Evolutionary conservation across 2,329 filamentous ascomycete species (phyloP).

Genomic region (Curvularia sp.): DNA sequence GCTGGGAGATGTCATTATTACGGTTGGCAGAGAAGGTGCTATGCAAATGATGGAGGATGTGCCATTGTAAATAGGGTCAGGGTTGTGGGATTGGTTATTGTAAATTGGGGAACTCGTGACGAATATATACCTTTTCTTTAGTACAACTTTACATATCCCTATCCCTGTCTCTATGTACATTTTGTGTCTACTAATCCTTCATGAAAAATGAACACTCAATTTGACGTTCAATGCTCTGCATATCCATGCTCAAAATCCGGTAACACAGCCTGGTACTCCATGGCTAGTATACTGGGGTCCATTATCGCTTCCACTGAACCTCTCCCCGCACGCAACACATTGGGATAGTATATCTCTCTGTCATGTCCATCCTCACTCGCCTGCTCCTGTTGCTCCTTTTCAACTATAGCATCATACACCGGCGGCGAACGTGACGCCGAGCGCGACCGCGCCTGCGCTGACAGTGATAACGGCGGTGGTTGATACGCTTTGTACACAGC

Average conservation of each 20-base stretch:
- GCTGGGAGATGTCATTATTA: conserved; percentile 75
- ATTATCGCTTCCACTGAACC: neutral
- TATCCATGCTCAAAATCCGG: conserved; percentile 32
- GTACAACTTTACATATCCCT: neutral
- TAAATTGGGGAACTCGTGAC: neutral
- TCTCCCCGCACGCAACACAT: neutral
- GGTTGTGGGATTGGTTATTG: neutral
- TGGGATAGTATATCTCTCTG: neutral
- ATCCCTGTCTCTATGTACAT: neutral
- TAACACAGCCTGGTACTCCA: conserved; percentile 35
- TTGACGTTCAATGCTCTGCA: neutral
- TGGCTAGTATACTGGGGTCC: conserved; percentile 31
- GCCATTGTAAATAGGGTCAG: conserved; percentile 57
- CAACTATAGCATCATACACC: neutral
- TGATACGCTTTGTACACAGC: conserved; percentile 35
- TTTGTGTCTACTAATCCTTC: neutral
- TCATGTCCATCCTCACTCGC: neutral
- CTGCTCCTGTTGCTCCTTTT: neutral
- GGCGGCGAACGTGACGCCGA: neutral
- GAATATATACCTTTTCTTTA: neutral
- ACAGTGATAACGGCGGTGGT: conserved; percentile 5
- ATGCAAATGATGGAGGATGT: conserved; percentile 74
- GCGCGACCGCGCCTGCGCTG: neutral
- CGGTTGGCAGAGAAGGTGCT: conserved; percentile 69
- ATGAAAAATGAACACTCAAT: neutral